A percentile compares a stretch with the other conserved stretches of the same genome.
These are phyloP conservation scores for Elsinoe perseae DNA, from an alignment of 2,329 filamentous ascomycete genomes.

Conservation along the genomic window DNA sequence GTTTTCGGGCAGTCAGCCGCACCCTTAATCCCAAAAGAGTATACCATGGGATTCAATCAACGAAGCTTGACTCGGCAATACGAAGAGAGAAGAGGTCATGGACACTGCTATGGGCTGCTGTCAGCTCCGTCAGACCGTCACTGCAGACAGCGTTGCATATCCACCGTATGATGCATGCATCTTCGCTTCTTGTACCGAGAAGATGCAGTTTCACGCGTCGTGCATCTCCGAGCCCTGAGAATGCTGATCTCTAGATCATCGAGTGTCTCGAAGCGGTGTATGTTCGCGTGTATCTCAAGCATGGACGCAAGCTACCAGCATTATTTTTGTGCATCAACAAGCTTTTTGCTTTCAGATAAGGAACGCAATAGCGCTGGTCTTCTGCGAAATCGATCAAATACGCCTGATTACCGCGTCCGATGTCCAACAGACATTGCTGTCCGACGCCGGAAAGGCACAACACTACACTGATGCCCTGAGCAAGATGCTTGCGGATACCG, in stretches of 20 bases:
- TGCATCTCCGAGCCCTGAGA: not conserved
- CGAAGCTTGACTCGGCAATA: conserved; percentile 6
- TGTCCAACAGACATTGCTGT: no score
- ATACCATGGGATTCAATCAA: conserved; percentile 2
- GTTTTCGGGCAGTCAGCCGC: not conserved
- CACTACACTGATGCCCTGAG: no score
- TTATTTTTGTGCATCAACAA: not conserved
- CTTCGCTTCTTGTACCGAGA: conserved; percentile 1
- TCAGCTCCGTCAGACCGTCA: not conserved
- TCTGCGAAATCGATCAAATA: no score
- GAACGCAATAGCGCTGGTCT: no score
- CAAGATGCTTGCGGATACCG: no score
- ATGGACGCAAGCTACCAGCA: not conserved
- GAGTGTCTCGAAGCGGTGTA: not conserved
- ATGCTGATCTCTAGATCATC: not conserved
- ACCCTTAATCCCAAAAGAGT: not conserved
- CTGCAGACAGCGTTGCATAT: not conserved
- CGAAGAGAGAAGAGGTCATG: not conserved
- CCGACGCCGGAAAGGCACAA: no score
- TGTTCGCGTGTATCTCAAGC: not conserved
- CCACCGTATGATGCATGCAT: not conserved
- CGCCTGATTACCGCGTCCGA: no score
- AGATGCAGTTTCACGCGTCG: not conserved
- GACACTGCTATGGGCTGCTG: not conserved
- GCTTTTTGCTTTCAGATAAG: not conserved